A percentile compares a stretch with the other conserved stretches of the same genome.
These are phyloP conservation scores for Fusarium nodosum DNA, from an alignment of 2,329 filamentous ascomycete genomes.

Conservation along the genomic window DNA sequence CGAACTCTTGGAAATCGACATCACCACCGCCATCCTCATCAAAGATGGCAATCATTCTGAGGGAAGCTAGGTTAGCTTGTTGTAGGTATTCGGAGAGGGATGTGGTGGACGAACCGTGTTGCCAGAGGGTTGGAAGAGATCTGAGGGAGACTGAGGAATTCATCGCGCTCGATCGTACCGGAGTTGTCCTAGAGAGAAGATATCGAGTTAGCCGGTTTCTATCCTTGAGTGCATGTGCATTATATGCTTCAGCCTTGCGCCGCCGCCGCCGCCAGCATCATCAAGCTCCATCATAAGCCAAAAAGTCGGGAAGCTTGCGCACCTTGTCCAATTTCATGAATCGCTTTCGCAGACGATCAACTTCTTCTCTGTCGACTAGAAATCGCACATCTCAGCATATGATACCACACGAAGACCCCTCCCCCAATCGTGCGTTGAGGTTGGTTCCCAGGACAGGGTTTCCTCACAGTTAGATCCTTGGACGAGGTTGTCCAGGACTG, in stretches of 20 bases:
- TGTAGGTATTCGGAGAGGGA: neutral
- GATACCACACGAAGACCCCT: constrained; percentile 15
- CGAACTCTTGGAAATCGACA: constrained; percentile 99
- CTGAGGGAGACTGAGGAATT: constrained; percentile 96
- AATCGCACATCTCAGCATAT: constrained; percentile 36
- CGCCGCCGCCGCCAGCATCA: neutral
- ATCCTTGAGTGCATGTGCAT: neutral
- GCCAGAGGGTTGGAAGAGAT: constrained; percentile 98
- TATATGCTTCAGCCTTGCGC: constrained; percentile 1
- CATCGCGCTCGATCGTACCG: constrained; percentile 97
- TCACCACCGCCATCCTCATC: constrained; percentile 98
- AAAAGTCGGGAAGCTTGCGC: constrained; percentile 48
- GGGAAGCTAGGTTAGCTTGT: constrained; percentile 22
- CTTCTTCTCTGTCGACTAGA: constrained; percentile 94
- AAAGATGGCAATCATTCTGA: constrained; percentile 98
- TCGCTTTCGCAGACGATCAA: constrained; percentile 93
- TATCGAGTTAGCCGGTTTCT: constrained; percentile 14
- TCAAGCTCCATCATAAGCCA: constrained; percentile 7
- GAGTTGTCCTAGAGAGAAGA: constrained; percentile 82
- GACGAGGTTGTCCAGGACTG: constrained; percentile 94
- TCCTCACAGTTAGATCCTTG: constrained; percentile 91
- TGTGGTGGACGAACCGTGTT: constrained; percentile 74
- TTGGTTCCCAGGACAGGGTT: constrained; percentile 20
- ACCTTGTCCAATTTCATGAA: constrained; percentile 99
- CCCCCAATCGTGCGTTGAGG: constrained; percentile 20